These are phyloP conservation scores for Carpediemonas membranifera DNA, from an alignment of 78 protist species.

Conservation along the genomic window DNA sequence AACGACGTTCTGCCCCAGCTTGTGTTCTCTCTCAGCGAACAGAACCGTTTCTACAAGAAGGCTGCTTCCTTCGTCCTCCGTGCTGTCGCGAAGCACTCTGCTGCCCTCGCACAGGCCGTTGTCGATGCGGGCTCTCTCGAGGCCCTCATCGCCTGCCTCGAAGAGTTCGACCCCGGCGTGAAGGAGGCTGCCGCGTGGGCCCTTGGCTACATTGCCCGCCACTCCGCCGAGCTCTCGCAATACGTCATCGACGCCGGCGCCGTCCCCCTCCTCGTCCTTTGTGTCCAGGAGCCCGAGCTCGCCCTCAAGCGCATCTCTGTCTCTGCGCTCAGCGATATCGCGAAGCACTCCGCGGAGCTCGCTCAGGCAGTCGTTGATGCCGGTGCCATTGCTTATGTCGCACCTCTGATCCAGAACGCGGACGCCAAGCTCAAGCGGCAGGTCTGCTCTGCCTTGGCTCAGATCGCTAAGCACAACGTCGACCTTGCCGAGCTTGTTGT, in stretches of 20 bases:
- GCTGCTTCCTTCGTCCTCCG: constrained; percentile 73
- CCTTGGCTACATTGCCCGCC: constrained; percentile 73
- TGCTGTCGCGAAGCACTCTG: constrained; percentile 68
- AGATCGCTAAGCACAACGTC: constrained; percentile 74
- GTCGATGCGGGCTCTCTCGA: constrained; percentile 70
- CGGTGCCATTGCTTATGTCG: constrained; percentile 67
- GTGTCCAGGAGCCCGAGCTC: constrained; percentile 84
- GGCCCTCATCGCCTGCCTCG: constrained; percentile 62
- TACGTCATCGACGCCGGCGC: constrained; percentile 76
- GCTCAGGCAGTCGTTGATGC: constrained; percentile 69
- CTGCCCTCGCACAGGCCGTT: constrained; percentile 71
- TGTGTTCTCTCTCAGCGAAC: constrained; percentile 54
- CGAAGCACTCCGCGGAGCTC: constrained; percentile 76
- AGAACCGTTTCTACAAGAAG: constrained; percentile 62
- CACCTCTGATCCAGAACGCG: constrained; percentile 40
- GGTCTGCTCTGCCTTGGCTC: constrained; percentile 58
- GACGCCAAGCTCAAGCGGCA: constrained; percentile 76
- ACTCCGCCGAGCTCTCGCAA: constrained; percentile 46
- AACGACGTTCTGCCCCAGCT: constrained; percentile 72
- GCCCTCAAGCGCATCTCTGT: constrained; percentile 69
- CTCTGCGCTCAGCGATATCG: constrained; percentile 61
- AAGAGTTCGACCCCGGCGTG: constrained; percentile 77
- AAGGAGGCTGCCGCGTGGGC: constrained; percentile 85
- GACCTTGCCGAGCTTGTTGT: constrained; percentile 78
- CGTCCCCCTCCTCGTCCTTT: constrained; percentile 62